Evolutionary conservation across 306 rosid species (phyloP).

Genomic region (Begonia loranthoides): DNA sequence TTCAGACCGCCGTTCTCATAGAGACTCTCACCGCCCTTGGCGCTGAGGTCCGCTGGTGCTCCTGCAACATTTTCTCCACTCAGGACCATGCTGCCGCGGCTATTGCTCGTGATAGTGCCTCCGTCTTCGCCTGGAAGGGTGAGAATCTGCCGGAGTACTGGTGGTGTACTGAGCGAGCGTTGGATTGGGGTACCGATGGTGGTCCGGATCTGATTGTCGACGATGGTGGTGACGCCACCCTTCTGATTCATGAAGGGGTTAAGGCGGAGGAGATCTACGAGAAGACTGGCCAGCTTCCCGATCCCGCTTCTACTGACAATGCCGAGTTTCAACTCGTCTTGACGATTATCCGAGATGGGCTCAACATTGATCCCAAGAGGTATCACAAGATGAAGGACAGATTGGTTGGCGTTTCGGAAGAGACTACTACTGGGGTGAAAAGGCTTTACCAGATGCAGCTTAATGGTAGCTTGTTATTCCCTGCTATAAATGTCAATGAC

Average conservation of each 20-base stretch:
- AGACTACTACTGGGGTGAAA: conserved; percentile 75
- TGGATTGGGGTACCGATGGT: conserved; percentile 62
- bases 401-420: conserved; percentile 63
- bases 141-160: conserved; percentile 74
- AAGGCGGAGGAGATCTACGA: conserved; percentile 44
- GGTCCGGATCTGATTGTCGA: conserved; percentile 66
- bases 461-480: conserved; percentile 51
- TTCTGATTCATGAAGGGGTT: conserved; percentile 50
- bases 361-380: conserved; percentile 48
- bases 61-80: conserved; percentile 75
- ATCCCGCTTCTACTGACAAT: conserved; percentile 42
- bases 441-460: conserved; percentile 68
- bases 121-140: conserved; percentile 69
- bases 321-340: conserved; percentile 52
- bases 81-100: conserved; percentile 80
- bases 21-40: conserved; percentile 68
- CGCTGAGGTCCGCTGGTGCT: conserved; percentile 66
- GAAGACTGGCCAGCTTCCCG: conserved; percentile 32
- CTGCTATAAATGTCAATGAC: conserved; percentile 75
- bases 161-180: conserved; percentile 67
- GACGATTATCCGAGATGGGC: conserved; percentile 42
- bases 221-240: conserved; percentile 59
- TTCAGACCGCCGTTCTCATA: conserved; percentile 63
- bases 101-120: conserved; percentile 49
- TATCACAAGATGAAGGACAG: conserved; percentile 54